Evolutionary conservation across 2,329 filamentous ascomycete genomes (phyloP), one percentile per base, ranked within the genome.

Genomic region (Verticillium nubilum): DNA sequence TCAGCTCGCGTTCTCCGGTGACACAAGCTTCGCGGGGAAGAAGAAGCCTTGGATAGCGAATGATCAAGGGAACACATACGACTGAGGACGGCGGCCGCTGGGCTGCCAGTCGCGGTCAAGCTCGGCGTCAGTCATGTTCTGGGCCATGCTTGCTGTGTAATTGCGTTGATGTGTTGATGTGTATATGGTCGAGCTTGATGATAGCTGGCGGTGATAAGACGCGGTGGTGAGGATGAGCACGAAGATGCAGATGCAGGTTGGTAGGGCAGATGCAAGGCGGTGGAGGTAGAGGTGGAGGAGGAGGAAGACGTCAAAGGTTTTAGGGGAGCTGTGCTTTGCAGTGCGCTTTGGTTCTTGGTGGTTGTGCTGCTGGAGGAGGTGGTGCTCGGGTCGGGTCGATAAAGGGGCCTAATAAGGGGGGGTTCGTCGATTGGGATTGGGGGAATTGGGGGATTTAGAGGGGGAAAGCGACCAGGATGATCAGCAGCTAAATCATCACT

Each of bases 101-200:
- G 90, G 89, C 83, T 92, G 86, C 90, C 89, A 94, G 76, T 91
- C 87, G 70, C 84, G 84, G 71, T 91, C 86, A 70, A 90, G 83
- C 71, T 91, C 88, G 65, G 84, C 83, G 77, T 91, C 88, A 65
- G 87, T 81, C 68, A 74, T 69, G 63, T 68, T 72, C 66, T 61
- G 59, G 47, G 62, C 57, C 62, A 64, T 64, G 13, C 5, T 28
- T 28, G 28, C 27, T 29, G 12, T 9, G 15, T 42, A n/a, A 17
- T 5, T n/a, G 35, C n/a, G 2, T 42, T 42, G 35, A 19, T n/a
- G 35, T 42, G 2, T 42, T 42, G 42, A 25, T 25, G 42, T 47
- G 19, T 13, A 19, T n/a, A 23, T 25, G 9, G 42, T 23, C 42
- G 42, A 23, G 19, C n/a, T 47, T 47, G 37, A 10, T 47, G 50